Percentiles rank a stretch among this genome's conserved stretches.
phyloP scores from a whole-genome alignment of 83 land plant species.

The Larix sibirica region DNA sequence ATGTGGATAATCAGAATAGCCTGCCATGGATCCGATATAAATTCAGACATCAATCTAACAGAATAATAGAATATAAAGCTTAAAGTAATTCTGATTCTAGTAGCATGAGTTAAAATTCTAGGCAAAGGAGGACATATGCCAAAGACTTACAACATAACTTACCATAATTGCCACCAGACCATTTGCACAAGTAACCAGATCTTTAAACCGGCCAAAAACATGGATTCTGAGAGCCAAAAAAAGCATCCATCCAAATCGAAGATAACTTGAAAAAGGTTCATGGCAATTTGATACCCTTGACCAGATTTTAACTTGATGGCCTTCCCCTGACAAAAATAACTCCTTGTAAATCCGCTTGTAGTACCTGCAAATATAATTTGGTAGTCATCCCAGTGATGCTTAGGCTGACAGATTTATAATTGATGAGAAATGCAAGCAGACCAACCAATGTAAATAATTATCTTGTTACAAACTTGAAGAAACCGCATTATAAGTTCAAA shows the following conservation, averaged over 20 bases:
- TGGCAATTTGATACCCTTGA: constrained; percentile 15
- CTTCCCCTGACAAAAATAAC: constrained; percentile 54
- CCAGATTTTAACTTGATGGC: constrained; percentile 8
- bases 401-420: no score
- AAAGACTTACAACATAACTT: constrained; percentile 20
- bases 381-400: no score
- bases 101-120: not conserved
- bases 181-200: constrained; percentile 85
- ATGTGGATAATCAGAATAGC: constrained; percentile 78
- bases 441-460: no score
- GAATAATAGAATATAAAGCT: not conserved
- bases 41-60: not conserved
- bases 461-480: no score
- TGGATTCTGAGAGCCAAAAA: constrained; percentile 81
- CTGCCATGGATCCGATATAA: constrained; percentile 30
- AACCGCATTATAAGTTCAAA: no score
- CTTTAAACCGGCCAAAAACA: constrained; percentile 74
- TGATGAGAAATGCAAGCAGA: no score
- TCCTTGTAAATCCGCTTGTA: constrained; percentile 66
- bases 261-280: constrained; percentile 42
- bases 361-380: constrained; percentile 33
- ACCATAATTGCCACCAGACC: constrained; percentile 81
- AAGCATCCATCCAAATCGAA: constrained; percentile 92
- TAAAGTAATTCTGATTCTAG: not conserved
- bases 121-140: not conserved